phyloP scores from a whole-genome alignment of 305 asterid genomes.

The Fraxinus floribunda region DNA sequence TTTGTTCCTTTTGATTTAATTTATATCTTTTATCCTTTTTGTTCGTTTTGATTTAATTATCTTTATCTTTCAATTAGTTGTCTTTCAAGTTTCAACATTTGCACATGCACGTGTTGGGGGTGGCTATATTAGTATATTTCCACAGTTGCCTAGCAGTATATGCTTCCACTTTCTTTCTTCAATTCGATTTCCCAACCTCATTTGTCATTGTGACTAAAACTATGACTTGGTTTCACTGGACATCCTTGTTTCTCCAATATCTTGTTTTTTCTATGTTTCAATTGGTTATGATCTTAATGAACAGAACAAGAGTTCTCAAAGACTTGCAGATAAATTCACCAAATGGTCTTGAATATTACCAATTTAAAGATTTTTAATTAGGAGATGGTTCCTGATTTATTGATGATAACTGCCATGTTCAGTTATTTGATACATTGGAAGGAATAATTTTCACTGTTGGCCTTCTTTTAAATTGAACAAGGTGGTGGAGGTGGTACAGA shows the following conservation, averaged over 20 bases:
- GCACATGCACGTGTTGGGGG: slow-evolving; percentile 9
- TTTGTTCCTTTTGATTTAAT: not conserved
- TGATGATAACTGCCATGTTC: not conserved
- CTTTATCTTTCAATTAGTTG: not conserved
- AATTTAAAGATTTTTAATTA: not conserved
- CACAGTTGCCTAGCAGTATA: slow-evolving; percentile 2
- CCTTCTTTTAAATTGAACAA: not conserved
- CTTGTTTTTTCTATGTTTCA: not conserved
- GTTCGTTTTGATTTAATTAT: slow-evolving; percentile 1
- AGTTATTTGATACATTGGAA: not conserved
- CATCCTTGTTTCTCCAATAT: slow-evolving; percentile 22
- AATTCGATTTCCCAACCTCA: not conserved
- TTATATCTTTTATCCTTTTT: slow-evolving; percentile 14
- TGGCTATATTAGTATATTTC: not conserved
- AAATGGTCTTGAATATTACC: not conserved
- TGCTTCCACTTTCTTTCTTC: slow-evolving; percentile 14
- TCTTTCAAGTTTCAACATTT: slow-evolving; percentile 11
- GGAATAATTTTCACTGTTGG: not conserved
- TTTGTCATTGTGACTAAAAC: not conserved
- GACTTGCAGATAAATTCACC: not conserved
- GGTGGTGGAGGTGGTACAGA: not conserved
- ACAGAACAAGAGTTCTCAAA: slow-evolving; percentile 3
- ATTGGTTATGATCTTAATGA: slow-evolving; percentile 16
- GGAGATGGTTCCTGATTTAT: slow-evolving; percentile 5
- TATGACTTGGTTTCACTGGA: not conserved